A percentile compares a stretch with the other conserved stretches of the same genome.
These are phyloP conservation scores for Naematelia encephala DNA, from an alignment of 768 basidiomycete species.

Conservation along the genomic window DNA sequence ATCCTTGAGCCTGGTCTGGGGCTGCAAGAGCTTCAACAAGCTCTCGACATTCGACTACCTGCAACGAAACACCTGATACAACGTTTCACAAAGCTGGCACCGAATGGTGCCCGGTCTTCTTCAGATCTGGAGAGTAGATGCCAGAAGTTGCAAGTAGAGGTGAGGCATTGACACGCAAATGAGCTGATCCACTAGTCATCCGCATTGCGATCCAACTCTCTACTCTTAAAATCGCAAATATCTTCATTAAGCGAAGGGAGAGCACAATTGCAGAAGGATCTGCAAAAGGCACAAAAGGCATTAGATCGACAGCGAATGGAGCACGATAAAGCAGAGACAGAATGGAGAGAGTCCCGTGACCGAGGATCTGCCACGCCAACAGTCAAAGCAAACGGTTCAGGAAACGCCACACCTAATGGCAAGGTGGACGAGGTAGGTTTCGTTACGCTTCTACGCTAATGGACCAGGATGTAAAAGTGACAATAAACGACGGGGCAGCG, in stretches of 20 bases:
- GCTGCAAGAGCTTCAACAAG: conserved; percentile 28
- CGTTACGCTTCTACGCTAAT: background rate
- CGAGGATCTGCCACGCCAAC: conserved; percentile 27
- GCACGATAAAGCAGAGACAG: conserved; percentile 32
- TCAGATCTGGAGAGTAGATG: conserved; percentile 31
- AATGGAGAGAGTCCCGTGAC: conserved; percentile 25
- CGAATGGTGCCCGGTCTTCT: conserved; percentile 12
- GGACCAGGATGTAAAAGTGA: conserved; percentile 23
- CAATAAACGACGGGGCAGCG: conserved; percentile 16
- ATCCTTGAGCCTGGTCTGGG: conserved; percentile 24
- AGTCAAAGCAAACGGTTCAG: conserved; percentile 26
- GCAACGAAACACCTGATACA: conserved; percentile 26
- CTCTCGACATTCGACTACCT: conserved; percentile 31
- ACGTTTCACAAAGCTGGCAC: conserved; percentile 23
- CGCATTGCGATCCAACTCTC: conserved; percentile 17
- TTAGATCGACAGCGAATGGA: conserved; percentile 44
- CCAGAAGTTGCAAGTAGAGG: conserved; percentile 29
- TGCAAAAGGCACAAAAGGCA: conserved; percentile 31
- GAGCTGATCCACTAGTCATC: conserved; percentile 14
- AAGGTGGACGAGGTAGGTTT: conserved; percentile 22
- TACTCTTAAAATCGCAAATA: conserved; percentile 28
- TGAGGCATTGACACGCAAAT: background rate
- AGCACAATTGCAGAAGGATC: conserved; percentile 25
- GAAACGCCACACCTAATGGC: conserved; percentile 43
- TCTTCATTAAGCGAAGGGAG: conserved; percentile 14